phyloP scores from a whole-genome alignment of 2,329 filamentous ascomycete species.

The Fonsecaea multimorphosa region DNA sequence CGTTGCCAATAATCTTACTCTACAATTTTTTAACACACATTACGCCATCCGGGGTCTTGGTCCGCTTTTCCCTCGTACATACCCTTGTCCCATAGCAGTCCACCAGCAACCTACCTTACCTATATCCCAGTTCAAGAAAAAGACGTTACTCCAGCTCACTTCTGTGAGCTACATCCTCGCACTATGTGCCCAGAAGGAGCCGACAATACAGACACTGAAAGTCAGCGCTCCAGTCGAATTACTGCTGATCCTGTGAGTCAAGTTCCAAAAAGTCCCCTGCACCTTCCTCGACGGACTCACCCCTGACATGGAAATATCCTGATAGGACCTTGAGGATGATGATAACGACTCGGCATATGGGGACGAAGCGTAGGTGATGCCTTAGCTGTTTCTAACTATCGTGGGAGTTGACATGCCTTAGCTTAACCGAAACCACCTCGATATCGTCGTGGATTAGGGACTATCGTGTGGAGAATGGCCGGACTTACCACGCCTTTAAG shows the following conservation, averaged over 20 bases:
- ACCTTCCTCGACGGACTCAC: background rate
- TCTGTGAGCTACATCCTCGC: background rate
- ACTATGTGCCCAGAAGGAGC: slow-evolving; percentile 12
- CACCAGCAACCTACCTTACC: background rate
- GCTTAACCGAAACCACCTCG: slow-evolving; percentile 32
- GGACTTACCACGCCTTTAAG: slow-evolving; percentile 36
- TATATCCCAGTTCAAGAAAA: background rate
- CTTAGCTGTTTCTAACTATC: background rate
- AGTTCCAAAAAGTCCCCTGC: background rate
- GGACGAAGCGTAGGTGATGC: slow-evolving; percentile 27
- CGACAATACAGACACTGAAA: slow-evolving; percentile 6
- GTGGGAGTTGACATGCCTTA: slow-evolving; percentile 2
- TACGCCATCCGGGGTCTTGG: background rate
- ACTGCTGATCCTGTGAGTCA: slow-evolving; percentile 17
- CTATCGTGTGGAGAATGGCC: slow-evolving; percentile 35
- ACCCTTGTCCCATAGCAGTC: background rate
- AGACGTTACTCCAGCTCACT: background rate
- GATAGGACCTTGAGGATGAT: slow-evolving; percentile 25
- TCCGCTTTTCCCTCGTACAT: background rate
- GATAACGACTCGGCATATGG: slow-evolving; percentile 31
- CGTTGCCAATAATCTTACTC: background rate
- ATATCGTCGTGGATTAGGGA: slow-evolving; percentile 33
- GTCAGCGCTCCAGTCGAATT: slow-evolving; percentile 15
- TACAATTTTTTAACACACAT: background rate
- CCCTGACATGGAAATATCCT: slow-evolving; percentile 1